Percentiles rank a stretch among this genome's conserved stretches.
These are phyloP conservation scores for Amphibolis antarctica DNA, from an alignment of 106 monocot species.

Conservation along the genomic window DNA sequence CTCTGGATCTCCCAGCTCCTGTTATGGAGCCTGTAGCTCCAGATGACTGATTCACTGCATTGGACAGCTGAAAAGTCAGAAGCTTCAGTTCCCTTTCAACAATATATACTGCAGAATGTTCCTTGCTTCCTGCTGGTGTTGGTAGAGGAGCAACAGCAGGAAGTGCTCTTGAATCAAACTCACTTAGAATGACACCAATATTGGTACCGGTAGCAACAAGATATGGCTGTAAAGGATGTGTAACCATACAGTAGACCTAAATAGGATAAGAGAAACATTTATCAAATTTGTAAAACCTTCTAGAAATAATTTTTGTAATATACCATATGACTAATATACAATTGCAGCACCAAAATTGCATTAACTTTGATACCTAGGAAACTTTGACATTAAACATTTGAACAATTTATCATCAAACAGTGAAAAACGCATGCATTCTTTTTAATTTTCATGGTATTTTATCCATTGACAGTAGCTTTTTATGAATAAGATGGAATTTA, in stretches of 20 bases:
- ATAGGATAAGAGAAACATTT: constrained; percentile 2
- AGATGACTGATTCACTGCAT: constrained; percentile 56
- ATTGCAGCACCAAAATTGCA: too few species aligned
- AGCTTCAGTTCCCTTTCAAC: constrained; percentile 98
- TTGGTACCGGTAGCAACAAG: constrained; percentile 98
- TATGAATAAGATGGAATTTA: too few species aligned
- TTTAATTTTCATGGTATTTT: too few species aligned
- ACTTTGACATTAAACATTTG: too few species aligned
- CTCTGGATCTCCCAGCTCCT: constrained; percentile 54
- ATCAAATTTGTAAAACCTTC: not conserved
- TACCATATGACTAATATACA: too few species aligned
- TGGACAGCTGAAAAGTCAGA: constrained; percentile 90
- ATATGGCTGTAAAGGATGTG: constrained; percentile 96
- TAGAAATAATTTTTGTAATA: too few species aligned
- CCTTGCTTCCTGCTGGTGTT: constrained; percentile 68
- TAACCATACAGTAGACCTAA: constrained; percentile 99
- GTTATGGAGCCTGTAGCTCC: constrained; percentile 36
- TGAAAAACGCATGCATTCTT: too few species aligned
- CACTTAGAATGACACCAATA: constrained; percentile 86
- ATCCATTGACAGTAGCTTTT: too few species aligned
- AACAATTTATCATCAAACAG: too few species aligned
- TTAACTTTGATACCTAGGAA: too few species aligned
- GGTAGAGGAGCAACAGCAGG: constrained; percentile 75
- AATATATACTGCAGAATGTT: constrained; percentile 87
- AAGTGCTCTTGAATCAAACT: constrained; percentile 94